Evolutionary conservation across 441 rosid species (phyloP).

Genomic region (Populus tomentosa): DNA sequence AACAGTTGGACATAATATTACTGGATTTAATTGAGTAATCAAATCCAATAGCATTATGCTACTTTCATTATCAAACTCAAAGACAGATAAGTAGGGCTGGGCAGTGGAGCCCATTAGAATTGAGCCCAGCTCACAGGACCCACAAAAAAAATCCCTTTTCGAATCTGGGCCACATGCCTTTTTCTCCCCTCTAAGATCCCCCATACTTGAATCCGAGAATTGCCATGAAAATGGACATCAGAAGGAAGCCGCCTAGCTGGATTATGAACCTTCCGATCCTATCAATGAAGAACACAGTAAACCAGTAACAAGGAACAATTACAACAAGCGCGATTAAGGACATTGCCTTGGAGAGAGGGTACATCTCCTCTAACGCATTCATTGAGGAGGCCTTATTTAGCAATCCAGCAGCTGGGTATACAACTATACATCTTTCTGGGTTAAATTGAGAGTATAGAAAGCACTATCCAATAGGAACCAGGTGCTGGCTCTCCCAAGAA

Average conservation of each 20-base stretch:
- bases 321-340: slow-evolving; percentile 5
- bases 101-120: too few relatives aligned
- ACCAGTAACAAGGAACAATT: slow-evolving; percentile 12
- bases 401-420: neutral
- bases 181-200: slow-evolving; percentile 23
- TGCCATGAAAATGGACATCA: slow-evolving; percentile 46
- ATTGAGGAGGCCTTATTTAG: neutral
- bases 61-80: too few relatives aligned
- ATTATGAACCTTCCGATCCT: slow-evolving; percentile 8
- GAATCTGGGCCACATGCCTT: neutral
- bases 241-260: slow-evolving; percentile 8
- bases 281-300: slow-evolving; percentile 8
- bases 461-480: slow-evolving; percentile 11
- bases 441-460: slow-evolving; percentile 1
- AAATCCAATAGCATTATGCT: too few relatives aligned
- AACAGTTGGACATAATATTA: too few relatives aligned
- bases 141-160: slow-evolving; percentile 23
- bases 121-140: neutral
- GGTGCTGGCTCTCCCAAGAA: slow-evolving; percentile 10
- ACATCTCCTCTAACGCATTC: slow-evolving; percentile 14
- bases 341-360: slow-evolving; percentile 2
- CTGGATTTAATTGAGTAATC: rapidly evolving
- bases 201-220: slow-evolving; percentile 30
- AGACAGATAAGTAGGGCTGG: too few relatives aligned
- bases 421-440: slow-evolving; percentile 4